Evolutionary conservation across 148 eudicot genomes (phyloP), one percentile per base, ranked within the genome.

Genomic region (Dysphania ambrosioides): DNA sequence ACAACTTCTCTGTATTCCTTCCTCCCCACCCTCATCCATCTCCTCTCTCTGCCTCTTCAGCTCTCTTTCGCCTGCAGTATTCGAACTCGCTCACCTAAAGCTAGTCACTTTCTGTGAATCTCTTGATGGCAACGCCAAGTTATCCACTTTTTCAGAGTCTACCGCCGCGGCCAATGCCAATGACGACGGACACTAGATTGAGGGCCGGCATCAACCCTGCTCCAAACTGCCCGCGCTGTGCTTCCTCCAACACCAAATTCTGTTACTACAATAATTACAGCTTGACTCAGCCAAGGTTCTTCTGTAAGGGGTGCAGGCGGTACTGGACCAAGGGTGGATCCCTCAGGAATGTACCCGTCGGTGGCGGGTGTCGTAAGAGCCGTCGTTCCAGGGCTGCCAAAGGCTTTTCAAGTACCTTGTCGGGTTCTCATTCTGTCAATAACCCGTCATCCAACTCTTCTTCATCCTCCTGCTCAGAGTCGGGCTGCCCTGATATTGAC

Each of bases 191-290:
- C 59, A 59, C 80, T 6, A 30, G 76, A 38, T 83, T 83, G 85
- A 79, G 82, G 60, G 80, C 70, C 2, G 64, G 71, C 69, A 59
- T 73, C 2, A 71, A 65, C 34, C 75, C 82, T n/a, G 83, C 82
- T 1, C 82, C 83, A 0, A 73, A 79, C 30, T 84, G 87, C 69
- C 87, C 87, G 2, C 78, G 87, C 12, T 84, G 87, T 23, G 84
- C 80, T 36, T 84, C 87, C 21, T 60, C 80, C 0, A 81, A 81
- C 49, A 84, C 87, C 21, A 84, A 84, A 27, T 84, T 84, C 49
- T 84, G 87, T 30, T 81, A 84, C 74, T 84, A 84, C 74, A 84
- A 84, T 75, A 84, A 84, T 47, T 84, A 84, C 73, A 84, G 85
- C 71, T 68, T 79, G 21, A 76, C 84, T 18, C 87, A 84, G 55